Evolutionary conservation across 257 asterid genomes (phyloP), one percentile per base, ranked within the genome.

Genomic region (Ajuga chamaepitys): DNA sequence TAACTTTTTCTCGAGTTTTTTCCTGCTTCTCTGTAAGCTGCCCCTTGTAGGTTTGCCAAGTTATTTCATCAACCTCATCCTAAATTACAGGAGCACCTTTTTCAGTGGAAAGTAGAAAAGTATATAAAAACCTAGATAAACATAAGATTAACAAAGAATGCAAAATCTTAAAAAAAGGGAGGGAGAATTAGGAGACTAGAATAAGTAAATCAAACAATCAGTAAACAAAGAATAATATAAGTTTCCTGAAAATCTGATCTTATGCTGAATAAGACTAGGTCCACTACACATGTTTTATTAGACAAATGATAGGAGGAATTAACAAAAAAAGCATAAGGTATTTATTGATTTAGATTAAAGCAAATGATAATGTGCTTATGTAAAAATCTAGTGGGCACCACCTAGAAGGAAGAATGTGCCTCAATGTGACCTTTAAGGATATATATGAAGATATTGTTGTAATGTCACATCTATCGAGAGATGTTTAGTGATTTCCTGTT

Each of bases 11-110:
- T 46, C 95, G 91, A 34, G 98, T 92, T 82, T 92, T 92, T 76
- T 85, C 95, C 83, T 92, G 98, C 83, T 92, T 92, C 81, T 92
- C 98, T 1, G 98, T 92, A 12, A 92, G 95, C 74, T 83, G 93
- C 25, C 97, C 98, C 81, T 92, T 92, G 87, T 77, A 89, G 69
- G 83, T 92, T 82, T 92, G 97, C 98, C 98, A 92, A 14, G 97
- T 92, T 73, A 92, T 84, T 77, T 89, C 98, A n/a, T 87, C 98
- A 74, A 72, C 80, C 30, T 85, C 98, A 18, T 87, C 98, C 98
- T 92, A 64, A 25, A 72, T 12, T 54, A 50, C 13, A 55, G 51
- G 10, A 60, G 69, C 32, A 34, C 44, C 42, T 9, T n/a, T 64
- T 55, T 75, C 59, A 71, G 58, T 8, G 20, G 41, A 62, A 67